phyloP scores from a whole-genome alignment of 2,329 filamentous ascomycete species.

The Fusarium goolgardi region DNA sequence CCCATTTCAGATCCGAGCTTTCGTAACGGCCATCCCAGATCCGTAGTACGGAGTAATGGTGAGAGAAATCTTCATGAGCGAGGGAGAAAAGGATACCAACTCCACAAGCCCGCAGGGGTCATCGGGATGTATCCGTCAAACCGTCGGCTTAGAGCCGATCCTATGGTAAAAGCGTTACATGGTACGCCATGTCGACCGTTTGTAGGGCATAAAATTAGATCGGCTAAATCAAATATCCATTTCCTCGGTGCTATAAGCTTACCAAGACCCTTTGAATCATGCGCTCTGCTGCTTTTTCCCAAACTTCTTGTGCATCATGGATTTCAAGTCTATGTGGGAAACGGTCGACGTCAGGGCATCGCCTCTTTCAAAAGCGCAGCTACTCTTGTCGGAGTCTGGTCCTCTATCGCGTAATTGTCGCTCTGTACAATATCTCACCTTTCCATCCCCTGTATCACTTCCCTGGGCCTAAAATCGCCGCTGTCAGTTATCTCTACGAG shows the following conservation, averaged over 20 bases:
- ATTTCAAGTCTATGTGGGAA: not conserved
- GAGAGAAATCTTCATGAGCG: conserved; percentile 4
- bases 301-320: not conserved
- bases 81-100: not conserved
- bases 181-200: not conserved
- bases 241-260: not conserved
- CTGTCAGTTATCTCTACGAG: conserved; percentile 53
- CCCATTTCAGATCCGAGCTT: not conserved
- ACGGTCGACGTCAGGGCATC: not conserved
- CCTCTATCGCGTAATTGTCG: conserved; percentile 46
- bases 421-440: conserved; percentile 54
- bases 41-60: not conserved
- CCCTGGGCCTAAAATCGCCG: conserved; percentile 54
- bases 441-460: conserved; percentile 54
- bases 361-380: not conserved
- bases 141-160: conserved; percentile 11
- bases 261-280: rapidly evolving
- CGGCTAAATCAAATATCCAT: not conserved
- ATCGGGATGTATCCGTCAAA: conserved; percentile 7
- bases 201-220: not conserved
- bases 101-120: conserved; percentile 10
- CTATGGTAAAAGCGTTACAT: not conserved
- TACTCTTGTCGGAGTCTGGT: conserved; percentile 44
- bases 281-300: too few species aligned
- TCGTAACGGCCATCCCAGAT: not conserved